These are phyloP conservation scores for Microdochium trichocladiopsis DNA, from an alignment of 2,329 filamentous ascomycete genomes.

Conservation along the genomic window DNA sequence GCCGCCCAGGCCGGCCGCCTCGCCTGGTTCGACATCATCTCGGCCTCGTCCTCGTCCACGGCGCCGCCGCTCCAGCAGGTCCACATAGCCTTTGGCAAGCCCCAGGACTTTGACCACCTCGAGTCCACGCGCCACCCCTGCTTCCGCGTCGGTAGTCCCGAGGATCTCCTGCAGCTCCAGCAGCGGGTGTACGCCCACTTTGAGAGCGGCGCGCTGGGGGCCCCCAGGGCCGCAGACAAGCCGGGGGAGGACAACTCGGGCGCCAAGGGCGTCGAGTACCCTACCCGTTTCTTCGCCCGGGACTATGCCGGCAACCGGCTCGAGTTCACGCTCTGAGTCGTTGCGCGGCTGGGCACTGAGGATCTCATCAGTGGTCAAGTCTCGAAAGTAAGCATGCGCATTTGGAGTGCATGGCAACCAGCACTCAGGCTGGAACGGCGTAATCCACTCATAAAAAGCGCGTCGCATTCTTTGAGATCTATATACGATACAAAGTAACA, in stretches of 20 bases:
- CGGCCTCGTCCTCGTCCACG: conserved; percentile 26
- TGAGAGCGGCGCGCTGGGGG: conserved; percentile 35
- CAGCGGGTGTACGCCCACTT: conserved; percentile 43
- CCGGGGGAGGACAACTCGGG: conserved; percentile 37
- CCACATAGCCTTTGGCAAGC: conserved; percentile 41
- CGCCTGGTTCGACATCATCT: conserved; percentile 54
- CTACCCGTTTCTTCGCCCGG: conserved; percentile 53
- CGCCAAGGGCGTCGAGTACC: conserved; percentile 49
- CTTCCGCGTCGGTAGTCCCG: conserved; percentile 41
- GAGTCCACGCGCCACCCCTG: conserved; percentile 48
- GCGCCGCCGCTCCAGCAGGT: conserved; percentile 37
- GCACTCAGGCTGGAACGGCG: too few species aligned
- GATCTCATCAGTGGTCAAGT: too few species aligned
- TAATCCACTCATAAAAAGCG: too few species aligned
- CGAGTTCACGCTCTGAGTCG: conserved; percentile 33
- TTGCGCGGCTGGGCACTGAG: too few species aligned
- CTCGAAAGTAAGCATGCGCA: too few species aligned
- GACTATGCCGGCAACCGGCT: conserved; percentile 48
- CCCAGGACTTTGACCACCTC: conserved; percentile 17
- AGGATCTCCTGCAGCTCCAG: conserved; percentile 40
- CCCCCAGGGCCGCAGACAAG: conserved; percentile 46
- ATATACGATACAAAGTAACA: too few species aligned
- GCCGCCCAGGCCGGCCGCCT: conserved; percentile 39
- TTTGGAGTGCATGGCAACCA: too few species aligned
- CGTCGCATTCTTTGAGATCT: too few species aligned